Conservation (phyloP, 2,329 filamentous ascomycete species). For the Trichoderma afroharzianum region DNA sequence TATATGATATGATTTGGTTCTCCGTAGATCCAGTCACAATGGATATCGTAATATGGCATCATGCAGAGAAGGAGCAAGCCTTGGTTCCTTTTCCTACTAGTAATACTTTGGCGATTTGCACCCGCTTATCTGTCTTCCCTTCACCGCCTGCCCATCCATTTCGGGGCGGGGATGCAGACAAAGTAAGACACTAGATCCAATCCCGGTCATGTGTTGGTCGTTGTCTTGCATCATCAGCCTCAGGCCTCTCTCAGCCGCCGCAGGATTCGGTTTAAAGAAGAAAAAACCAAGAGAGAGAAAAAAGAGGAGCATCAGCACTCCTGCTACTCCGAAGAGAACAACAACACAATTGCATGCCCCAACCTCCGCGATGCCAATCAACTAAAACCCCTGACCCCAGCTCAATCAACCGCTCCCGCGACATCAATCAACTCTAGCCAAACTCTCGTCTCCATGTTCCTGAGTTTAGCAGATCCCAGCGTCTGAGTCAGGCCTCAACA, state of each 20-base stretch:
- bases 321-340: background rate
- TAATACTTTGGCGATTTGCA: background rate
- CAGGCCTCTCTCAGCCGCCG: background rate
- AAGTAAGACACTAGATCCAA: background rate
- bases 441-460: conserved; percentile 6
- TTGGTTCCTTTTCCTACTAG: background rate
- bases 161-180: background rate
- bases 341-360: background rate
- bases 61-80: background rate
- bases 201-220: conserved; percentile 2
- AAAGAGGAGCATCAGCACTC: background rate
- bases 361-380: background rate
- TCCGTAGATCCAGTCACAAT: background rate
- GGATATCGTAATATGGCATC: background rate
- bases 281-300: background rate
- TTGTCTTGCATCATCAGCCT: background rate
- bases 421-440: background rate
- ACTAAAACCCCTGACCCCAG: background rate
- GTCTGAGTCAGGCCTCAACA: conserved; percentile 2
- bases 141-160: background rate
- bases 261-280: background rate
- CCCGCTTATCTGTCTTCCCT: background rate
- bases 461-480: background rate
- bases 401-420: background rate
- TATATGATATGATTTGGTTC: too few relatives aligned